These are phyloP conservation scores for Exophiala sp. DNA, from an alignment of 2,329 filamentous ascomycete species.

Conservation along the genomic window DNA sequence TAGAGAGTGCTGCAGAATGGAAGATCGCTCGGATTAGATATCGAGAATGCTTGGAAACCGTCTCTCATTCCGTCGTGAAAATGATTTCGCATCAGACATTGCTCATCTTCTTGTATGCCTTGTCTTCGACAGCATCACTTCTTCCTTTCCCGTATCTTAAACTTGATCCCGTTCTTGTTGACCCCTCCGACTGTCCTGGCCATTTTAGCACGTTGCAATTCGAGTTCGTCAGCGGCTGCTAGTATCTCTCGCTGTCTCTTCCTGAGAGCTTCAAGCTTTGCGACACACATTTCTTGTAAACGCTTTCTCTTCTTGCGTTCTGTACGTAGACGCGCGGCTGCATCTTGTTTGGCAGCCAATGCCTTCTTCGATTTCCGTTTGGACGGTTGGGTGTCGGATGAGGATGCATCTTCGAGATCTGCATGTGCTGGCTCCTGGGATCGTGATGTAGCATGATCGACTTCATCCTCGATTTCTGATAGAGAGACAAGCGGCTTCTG, in stretches of 20 bases:
- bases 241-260: conserved; percentile 51
- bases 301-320: conserved; percentile 45
- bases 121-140: conserved; percentile 37
- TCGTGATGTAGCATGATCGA: neutral
- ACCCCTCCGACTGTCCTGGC: conserved; percentile 54
- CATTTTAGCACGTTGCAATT: conserved; percentile 57
- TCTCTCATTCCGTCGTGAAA: neutral
- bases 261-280: conserved; percentile 48
- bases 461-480: neutral
- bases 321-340: conserved; percentile 35
- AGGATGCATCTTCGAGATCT: conserved; percentile 21
- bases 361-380: conserved; percentile 41
- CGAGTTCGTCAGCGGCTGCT: conserved; percentile 51
- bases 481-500: neutral
- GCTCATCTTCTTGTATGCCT: neutral
- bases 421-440: neutral
- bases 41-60: neutral
- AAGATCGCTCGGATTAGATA: neutral
- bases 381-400: conserved; percentile 15
- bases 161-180: conserved; percentile 60
- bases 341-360: conserved; percentile 39
- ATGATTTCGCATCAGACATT: neutral
- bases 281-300: conserved; percentile 44
- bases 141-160: conserved; percentile 59
- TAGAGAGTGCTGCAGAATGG: too few relatives aligned